Evolutionary conservation across 1,284 basidiomycete species (phyloP).

Genomic region (Austroboletus olivaceoglutinosus): DNA sequence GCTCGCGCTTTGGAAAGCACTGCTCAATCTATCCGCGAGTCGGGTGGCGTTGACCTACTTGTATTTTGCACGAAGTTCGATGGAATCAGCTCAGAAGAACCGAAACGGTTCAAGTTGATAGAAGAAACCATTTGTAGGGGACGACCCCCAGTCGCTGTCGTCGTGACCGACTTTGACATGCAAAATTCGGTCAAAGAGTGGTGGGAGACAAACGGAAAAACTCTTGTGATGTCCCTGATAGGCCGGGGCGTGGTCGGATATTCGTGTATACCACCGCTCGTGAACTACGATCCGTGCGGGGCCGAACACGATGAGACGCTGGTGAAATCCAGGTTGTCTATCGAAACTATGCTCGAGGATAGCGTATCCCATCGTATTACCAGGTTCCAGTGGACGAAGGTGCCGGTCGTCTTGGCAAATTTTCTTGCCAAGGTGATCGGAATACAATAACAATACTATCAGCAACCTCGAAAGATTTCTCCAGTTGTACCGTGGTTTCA

Average conservation of each 20-base stretch:
- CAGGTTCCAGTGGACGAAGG: too few species aligned
- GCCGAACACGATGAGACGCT: background rate
- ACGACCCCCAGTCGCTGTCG: conserved; percentile 29
- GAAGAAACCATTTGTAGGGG: conserved; percentile 23
- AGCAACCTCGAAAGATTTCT: too few species aligned
- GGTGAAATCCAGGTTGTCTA: background rate
- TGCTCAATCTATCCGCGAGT: background rate
- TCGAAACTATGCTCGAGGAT: conserved; percentile 8
- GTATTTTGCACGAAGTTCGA: conserved; percentile 29
- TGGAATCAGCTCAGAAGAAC: conserved; percentile 22
- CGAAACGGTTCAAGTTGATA: conserved; percentile 25
- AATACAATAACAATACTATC: too few species aligned
- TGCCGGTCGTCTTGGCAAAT: too few species aligned
- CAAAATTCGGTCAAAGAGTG: background rate
- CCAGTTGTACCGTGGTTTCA: too few species aligned
- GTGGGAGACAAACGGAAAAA: conserved; percentile 6
- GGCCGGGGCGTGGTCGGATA: conserved; percentile 5
- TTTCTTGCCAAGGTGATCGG: too few species aligned
- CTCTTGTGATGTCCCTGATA: background rate
- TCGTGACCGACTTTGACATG: conserved; percentile 22
- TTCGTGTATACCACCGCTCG: conserved; percentile 16
- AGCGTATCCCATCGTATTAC: conserved; percentile 14
- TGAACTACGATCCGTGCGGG: background rate
- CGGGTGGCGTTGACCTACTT: conserved; percentile 24
- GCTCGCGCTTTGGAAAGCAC: background rate